These are phyloP conservation scores for Botrytis byssoidea DNA, from an alignment of 2,329 filamentous ascomycete genomes.

Conservation along the genomic window DNA sequence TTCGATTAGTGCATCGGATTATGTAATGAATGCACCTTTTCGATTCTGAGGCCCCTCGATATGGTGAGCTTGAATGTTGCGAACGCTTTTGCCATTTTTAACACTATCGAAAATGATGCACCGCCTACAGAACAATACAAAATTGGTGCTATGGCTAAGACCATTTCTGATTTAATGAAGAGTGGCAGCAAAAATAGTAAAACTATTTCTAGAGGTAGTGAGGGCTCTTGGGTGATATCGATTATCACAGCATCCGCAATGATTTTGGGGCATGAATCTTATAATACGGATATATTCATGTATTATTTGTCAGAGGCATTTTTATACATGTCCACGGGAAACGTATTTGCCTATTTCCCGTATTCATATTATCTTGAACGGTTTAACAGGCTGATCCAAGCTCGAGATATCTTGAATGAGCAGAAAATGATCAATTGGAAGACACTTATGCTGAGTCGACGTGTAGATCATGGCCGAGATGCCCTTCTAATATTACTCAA, in stretches of 20 bases:
- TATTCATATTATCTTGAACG: no score
- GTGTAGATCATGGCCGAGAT: neutral
- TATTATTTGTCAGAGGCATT: neutral
- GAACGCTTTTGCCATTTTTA: neutral
- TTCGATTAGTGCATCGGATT: neutral
- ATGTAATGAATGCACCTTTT: neutral
- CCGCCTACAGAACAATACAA: neutral
- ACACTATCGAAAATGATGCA: neutral
- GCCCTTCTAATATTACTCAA: accelerated
- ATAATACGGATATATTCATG: neutral
- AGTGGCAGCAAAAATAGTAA: no score
- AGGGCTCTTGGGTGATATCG: no score
- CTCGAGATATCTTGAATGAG: no score
- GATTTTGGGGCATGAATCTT: no score
- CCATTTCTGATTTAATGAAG: neutral
- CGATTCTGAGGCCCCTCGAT: neutral
- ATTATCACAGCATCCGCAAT: no score
- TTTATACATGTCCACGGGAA: neutral
- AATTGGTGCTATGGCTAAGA: neutral
- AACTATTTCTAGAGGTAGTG: accelerated
- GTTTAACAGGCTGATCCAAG: no score
- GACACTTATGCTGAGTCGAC: accelerated
- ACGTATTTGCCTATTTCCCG: no score
- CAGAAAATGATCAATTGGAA: neutral
- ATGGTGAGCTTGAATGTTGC: neutral